phyloP scores from a whole-genome alignment of 768 basidiomycete species.

The Lactarius vividus region DNA sequence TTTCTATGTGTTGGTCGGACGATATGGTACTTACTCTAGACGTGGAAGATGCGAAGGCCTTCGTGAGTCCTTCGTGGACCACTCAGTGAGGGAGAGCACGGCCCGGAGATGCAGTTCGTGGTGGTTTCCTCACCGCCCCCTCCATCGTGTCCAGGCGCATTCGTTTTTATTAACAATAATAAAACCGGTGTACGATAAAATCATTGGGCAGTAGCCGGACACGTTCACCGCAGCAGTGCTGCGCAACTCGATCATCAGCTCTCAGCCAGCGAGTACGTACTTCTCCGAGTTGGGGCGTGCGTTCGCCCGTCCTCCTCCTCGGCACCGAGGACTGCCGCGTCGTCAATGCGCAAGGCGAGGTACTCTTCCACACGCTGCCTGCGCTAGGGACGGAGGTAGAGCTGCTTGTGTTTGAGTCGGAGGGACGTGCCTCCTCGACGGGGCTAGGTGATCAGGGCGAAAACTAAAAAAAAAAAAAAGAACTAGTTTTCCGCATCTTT shows the following conservation, averaged over 20 bases:
- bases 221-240: too few relatives aligned
- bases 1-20: conserved; percentile 32
- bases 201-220: too few relatives aligned
- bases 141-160: too few relatives aligned
- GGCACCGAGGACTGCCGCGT: conserved; percentile 36
- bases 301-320: conserved; percentile 35
- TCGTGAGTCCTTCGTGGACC: conserved; percentile 29
- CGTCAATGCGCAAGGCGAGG: conserved; percentile 25
- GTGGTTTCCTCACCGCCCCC: conserved; percentile 30
- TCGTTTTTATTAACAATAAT: too few relatives aligned
- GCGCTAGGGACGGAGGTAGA: conserved; percentile 32
- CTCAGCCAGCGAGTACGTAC: too few relatives aligned
- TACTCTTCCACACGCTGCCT: conserved; percentile 31
- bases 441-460: conserved; percentile 25
- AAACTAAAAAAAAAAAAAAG: too few relatives aligned
- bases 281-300: background rate
- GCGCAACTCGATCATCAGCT: too few relatives aligned
- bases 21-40: conserved; percentile 34
- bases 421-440: conserved; percentile 32
- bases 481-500: too few relatives aligned
- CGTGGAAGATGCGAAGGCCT: conserved; percentile 33
- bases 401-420: conserved; percentile 34
- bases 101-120: conserved; percentile 32
- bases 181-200: too few relatives aligned
- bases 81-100: conserved; percentile 28